Evolutionary conservation across 2,329 filamentous ascomycete species (phyloP), one percentile per base, ranked within the genome.

Genomic region (Verticillium longisporum): DNA sequence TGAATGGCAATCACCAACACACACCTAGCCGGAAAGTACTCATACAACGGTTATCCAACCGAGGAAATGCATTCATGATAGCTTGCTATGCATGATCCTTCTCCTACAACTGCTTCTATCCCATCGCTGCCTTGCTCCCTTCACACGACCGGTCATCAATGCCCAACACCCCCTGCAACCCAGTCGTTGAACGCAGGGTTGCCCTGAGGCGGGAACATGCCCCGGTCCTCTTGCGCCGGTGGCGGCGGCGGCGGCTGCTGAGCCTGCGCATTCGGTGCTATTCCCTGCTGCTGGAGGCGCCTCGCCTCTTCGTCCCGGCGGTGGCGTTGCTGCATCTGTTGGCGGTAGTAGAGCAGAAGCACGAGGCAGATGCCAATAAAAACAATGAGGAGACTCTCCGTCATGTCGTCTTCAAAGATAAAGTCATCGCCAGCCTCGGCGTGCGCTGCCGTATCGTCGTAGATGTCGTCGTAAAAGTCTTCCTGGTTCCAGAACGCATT

Each of bases 301-400:
- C 71, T 71, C 65, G 77, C 75, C 61, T 76, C 74, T 63, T 78
- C 73, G 18, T 69, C 68, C 58, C 75, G 72, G 56, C 74, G 74
- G 59, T 82, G 80, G 34, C 77, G 80, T 66, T 88, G 79, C 69
- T 91, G 89, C 62, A 86, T 79, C 70, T 86, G 87, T 64, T 91
- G 88, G 21, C 91, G 81, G 72, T 95, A 94, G 74, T 92, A 96
- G 15, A 98, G 82, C 36, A 98, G 78, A 59, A 90, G 84, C 0
- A 90, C 86, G 60, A 98, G 80, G 1, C 87, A 86, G 14, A 87
- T 86, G 0, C 90, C 88, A 14, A 98, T 77, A 1, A 85, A 88
- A 13, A 97, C 80, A 64, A 99, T 96, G 55, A 96, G 79, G 31
- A 97, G 75, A 54, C 89, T 94, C 74, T 98, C 95, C 11, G 97